A percentile compares a stretch with the other conserved stretches of the same genome.
Evolutionary conservation across 1,284 basidiomycete genomes (phyloP).

Genomic region (Ganoderma sinense): DNA sequence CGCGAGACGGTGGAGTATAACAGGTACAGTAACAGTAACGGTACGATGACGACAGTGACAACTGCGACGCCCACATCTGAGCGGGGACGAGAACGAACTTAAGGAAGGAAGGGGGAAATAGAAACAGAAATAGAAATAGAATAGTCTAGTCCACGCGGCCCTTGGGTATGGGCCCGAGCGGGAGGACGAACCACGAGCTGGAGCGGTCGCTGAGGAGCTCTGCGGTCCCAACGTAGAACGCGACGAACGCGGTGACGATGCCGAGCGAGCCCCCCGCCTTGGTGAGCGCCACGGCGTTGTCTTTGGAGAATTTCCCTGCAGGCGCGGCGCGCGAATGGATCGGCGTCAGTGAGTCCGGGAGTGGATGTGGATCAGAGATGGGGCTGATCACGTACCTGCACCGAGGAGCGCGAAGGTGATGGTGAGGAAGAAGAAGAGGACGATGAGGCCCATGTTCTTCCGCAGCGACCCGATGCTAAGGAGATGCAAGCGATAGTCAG

Average conservation of each 20-base stretch:
- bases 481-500: neutral
- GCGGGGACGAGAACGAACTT: neutral
- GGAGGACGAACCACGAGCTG: conserved; percentile 57
- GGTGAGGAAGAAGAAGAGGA: conserved; percentile 79
- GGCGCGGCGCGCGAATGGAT: neutral
- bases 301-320: conserved; percentile 32
- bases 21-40: neutral
- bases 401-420: conserved; percentile 69
- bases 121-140: too few species aligned
- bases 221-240: conserved; percentile 72
- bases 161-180: conserved; percentile 51
- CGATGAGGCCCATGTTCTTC: conserved; percentile 69
- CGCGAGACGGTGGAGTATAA: neutral
- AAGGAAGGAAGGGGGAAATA: neutral
- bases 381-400: conserved; percentile 44
- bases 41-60: too few species aligned
- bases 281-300: conserved; percentile 27
- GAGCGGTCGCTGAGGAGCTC: conserved; percentile 63
- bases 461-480: conserved; percentile 64
- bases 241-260: conserved; percentile 69
- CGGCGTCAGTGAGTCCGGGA: neutral
- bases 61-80: neutral
- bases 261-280: conserved; percentile 84
- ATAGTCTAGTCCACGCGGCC: conserved; percentile 27
- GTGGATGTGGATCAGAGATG: neutral